phyloP scores from a whole-genome alignment of 495 filamentous ascomycete species.

The Lasiosphaeria ovina region DNA sequence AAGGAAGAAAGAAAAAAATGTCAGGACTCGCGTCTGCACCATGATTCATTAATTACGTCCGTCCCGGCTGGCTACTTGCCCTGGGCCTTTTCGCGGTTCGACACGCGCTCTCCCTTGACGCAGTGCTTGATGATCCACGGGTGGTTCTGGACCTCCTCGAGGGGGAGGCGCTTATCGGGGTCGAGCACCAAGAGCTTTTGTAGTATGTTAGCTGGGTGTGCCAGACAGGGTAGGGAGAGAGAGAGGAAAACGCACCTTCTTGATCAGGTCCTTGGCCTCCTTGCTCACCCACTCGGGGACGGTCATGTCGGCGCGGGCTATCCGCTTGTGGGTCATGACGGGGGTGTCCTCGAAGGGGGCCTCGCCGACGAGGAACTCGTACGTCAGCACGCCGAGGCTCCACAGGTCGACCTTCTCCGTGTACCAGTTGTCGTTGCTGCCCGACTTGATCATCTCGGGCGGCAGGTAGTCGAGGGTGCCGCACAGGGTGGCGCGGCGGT shows the following conservation, averaged over 20 bases:
- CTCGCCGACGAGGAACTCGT: conserved; percentile 94
- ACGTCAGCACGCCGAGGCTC: conserved; percentile 91
- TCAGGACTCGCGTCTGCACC: not conserved
- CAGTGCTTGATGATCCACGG: conserved; percentile 99
- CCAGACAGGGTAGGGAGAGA: not conserved
- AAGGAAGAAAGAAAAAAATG: too few relatives aligned
- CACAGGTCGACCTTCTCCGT: conserved; percentile 95
- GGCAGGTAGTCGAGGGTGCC: conserved; percentile 98
- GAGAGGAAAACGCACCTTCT: conserved; percentile 1
- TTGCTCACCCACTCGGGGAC: conserved; percentile 88
- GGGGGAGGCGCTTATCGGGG: conserved; percentile 85
- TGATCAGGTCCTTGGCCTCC: conserved; percentile 86
- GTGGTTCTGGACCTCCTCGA: conserved; percentile 86
- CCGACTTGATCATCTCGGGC: conserved; percentile 91
- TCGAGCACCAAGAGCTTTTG: conserved; percentile 83
- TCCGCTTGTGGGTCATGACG: conserved; percentile 92
- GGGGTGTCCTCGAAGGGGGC: conserved; percentile 96
- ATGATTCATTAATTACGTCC: conserved; percentile 1
- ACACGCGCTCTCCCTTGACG: conserved; percentile 66
- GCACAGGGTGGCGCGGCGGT: conserved; percentile 91
- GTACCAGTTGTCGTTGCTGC: conserved; percentile 78
- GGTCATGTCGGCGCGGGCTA: conserved; percentile 85
- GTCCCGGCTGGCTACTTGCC: conserved; percentile 18
- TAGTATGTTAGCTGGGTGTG: conserved; percentile 4
- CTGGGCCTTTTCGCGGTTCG: conserved; percentile 46